Conservation (phyloP, 495 filamentous ascomycete species). For the Trichoderma erinaceum region DNA sequence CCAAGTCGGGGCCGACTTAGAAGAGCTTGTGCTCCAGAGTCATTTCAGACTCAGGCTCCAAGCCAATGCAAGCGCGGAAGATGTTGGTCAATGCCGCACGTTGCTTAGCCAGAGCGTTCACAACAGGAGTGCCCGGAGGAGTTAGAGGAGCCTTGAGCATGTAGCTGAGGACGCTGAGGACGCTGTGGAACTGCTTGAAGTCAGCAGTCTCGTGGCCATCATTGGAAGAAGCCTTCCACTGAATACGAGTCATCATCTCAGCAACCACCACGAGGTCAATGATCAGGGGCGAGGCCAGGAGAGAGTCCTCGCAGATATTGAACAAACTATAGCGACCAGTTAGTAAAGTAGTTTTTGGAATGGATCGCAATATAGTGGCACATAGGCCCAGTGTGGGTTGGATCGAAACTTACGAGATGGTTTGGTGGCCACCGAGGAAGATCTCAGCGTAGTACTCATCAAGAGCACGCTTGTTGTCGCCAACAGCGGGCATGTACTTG, state of each 20-base stretch:
- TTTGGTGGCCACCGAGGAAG: constrained; percentile 98
- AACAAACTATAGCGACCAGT: constrained; percentile 56
- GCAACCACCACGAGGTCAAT: constrained; percentile 89
- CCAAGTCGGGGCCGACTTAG: constrained; percentile 23
- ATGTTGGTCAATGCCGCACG: constrained; percentile 93
- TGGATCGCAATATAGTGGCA: too few species aligned
- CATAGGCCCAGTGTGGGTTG: neutral
- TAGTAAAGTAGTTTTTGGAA: constrained; percentile 15
- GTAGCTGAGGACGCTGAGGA: constrained; percentile 95
- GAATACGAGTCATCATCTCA: constrained; percentile 97
- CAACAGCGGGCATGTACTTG: constrained; percentile 99
- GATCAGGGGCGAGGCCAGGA: constrained; percentile 94
- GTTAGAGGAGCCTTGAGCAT: constrained; percentile 99
- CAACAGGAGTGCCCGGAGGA: constrained; percentile 88
- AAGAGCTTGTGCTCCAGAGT: constrained; percentile 99
- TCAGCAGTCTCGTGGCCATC: constrained; percentile 50
- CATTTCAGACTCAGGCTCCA: constrained; percentile 99
- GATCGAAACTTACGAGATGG: constrained; percentile 58
- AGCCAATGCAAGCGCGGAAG: constrained; percentile 94
- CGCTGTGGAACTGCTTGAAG: constrained; percentile 92
- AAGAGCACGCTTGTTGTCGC: constrained; percentile 97
- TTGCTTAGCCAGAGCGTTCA: constrained; percentile 97
- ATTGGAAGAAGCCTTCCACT: constrained; percentile 65
- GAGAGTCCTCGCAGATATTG: constrained; percentile 98
- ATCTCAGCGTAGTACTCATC: constrained; percentile 99